A percentile compares a stretch with the other conserved stretches of the same genome.
These are phyloP conservation scores for Monosporascus sp. DNA, from an alignment of 2,329 filamentous ascomycete genomes.

Conservation along the genomic window DNA sequence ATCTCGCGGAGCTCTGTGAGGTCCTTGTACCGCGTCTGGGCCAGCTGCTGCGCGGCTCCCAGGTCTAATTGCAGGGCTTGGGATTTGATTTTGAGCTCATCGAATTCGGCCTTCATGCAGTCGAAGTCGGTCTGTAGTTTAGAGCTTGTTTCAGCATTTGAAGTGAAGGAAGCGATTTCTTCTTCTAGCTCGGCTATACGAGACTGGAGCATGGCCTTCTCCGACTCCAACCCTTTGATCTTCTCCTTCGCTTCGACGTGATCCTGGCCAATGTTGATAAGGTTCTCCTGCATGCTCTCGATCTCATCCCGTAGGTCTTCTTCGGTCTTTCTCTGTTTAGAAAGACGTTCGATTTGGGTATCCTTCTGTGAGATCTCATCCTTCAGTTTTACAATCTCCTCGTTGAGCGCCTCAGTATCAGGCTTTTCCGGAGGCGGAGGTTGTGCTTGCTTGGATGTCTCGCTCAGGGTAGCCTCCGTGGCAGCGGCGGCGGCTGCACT, in stretches of 20 bases:
- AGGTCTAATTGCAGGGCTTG: constrained; percentile 74
- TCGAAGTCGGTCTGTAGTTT: constrained; percentile 59
- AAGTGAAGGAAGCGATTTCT: constrained; percentile 47
- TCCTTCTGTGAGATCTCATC: constrained; percentile 60
- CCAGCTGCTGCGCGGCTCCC: constrained; percentile 77
- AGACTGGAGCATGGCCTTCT: constrained; percentile 61
- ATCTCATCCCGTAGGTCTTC: constrained; percentile 81
- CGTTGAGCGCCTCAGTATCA: constrained; percentile 35
- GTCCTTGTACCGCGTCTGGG: constrained; percentile 83
- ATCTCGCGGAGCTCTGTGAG: constrained; percentile 74
- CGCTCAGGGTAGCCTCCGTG: constrained; percentile 31
- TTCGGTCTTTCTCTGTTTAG: constrained; percentile 66
- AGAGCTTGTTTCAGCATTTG: constrained; percentile 38
- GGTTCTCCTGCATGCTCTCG: constrained; percentile 72
- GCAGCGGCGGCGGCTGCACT: constrained; percentile 38
- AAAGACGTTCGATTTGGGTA: constrained; percentile 65
- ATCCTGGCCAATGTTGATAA: constrained; percentile 74
- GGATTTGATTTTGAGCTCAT: constrained; percentile 66
- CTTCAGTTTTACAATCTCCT: constrained; percentile 46
- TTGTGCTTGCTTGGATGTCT: constrained; percentile 31
- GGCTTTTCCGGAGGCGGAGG: constrained; percentile 22
- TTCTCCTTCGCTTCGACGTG: constrained; percentile 78
- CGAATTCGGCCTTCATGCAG: constrained; percentile 46
- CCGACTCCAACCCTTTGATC: constrained; percentile 63
- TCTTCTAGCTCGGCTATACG: constrained; percentile 65